phyloP scores from a whole-genome alignment of 805 yeast genomes.

The Yarrowia divulgata region DNA sequence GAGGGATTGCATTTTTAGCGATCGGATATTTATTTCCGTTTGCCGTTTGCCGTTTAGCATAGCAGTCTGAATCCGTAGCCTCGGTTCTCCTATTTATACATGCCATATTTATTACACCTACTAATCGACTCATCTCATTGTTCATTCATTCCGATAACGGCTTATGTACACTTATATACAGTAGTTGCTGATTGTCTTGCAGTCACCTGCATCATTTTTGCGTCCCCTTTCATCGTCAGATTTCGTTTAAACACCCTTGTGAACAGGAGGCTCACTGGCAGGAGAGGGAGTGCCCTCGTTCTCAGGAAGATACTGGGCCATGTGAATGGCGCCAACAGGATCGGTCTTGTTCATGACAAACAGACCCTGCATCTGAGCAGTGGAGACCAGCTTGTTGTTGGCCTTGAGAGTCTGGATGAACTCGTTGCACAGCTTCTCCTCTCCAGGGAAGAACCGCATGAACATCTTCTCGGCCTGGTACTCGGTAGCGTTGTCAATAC shows the following conservation, averaged over 20 bases:
- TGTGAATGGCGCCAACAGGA: slow-evolving; percentile 75
- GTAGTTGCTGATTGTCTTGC: not conserved
- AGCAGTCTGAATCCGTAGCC: too few relatives aligned
- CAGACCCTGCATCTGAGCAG: slow-evolving; percentile 94
- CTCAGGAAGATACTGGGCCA: slow-evolving; percentile 53
- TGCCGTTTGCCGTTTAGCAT: too few relatives aligned
- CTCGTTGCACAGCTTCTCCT: slow-evolving; percentile 62
- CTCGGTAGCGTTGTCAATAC: slow-evolving; percentile 85
- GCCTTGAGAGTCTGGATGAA: slow-evolving; percentile 57
- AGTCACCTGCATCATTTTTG: not conserved
- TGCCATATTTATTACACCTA: not conserved
- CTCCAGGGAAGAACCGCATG: slow-evolving; percentile 76
- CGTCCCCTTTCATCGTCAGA: not conserved
- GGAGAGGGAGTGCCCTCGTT: slow-evolving; percentile 29
- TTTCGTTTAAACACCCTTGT: slow-evolving; percentile 1
- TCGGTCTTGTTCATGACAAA: slow-evolving; percentile 90
- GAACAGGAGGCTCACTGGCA: slow-evolving; percentile 32
- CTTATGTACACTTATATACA: slow-evolving; percentile 20
- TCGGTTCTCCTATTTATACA: not conserved
- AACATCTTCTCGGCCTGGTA: slow-evolving; percentile 86
- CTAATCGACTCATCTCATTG: not conserved
- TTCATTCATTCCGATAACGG: slow-evolving; percentile 13
- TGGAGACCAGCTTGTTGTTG: slow-evolving; percentile 69
- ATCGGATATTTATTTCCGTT: too few relatives aligned
- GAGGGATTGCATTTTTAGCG: too few relatives aligned